phyloP scores from a whole-genome alignment of 1,284 basidiomycete species.

The Ustilago hordei region DNA sequence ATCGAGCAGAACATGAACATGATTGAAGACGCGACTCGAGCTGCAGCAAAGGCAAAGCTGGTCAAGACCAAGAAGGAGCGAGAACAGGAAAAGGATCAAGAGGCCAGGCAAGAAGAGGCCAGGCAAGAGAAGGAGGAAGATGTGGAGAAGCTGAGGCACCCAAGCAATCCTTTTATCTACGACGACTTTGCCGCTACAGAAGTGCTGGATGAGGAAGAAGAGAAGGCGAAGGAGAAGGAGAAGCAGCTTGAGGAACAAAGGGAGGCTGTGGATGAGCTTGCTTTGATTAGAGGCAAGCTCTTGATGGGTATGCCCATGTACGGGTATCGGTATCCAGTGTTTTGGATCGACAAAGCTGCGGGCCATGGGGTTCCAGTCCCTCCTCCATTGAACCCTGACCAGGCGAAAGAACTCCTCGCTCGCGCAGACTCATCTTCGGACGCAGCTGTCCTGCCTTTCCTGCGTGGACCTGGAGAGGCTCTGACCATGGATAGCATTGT shows the following conservation, averaged over 20 bases:
- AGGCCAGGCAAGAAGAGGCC: not conserved
- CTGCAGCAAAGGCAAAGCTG: conserved; percentile 10
- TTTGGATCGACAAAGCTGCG: conserved; percentile 32
- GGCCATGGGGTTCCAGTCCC: conserved; percentile 29
- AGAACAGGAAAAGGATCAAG: not conserved
- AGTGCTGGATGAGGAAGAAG: conserved; percentile 20
- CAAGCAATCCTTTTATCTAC: conserved; percentile 28
- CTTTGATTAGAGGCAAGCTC: conserved; percentile 22
- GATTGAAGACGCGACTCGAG: conserved; percentile 17
- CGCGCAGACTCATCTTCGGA: conserved; percentile 2
- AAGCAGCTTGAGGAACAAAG: not conserved
- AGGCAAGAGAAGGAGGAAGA: conserved; percentile 1
- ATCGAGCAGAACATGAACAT: conserved; percentile 38
- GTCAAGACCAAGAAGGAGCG: conserved; percentile 4
- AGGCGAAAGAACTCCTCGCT: conserved; percentile 15
- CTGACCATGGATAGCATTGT: conserved; percentile 27
- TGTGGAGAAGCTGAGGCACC: conserved; percentile 24
- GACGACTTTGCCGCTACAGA: conserved; percentile 16
- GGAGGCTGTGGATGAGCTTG: conserved; percentile 4
- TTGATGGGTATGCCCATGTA: conserved; percentile 53
- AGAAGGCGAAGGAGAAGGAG: not conserved
- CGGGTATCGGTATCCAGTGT: conserved; percentile 45
- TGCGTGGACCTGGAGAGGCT: conserved; percentile 39
- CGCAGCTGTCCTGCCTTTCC: conserved; percentile 20
- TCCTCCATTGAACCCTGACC: conserved; percentile 5